Conservation (phyloP, 1,139 yeast genomes). For the Protomyces macrosporus region DNA sequence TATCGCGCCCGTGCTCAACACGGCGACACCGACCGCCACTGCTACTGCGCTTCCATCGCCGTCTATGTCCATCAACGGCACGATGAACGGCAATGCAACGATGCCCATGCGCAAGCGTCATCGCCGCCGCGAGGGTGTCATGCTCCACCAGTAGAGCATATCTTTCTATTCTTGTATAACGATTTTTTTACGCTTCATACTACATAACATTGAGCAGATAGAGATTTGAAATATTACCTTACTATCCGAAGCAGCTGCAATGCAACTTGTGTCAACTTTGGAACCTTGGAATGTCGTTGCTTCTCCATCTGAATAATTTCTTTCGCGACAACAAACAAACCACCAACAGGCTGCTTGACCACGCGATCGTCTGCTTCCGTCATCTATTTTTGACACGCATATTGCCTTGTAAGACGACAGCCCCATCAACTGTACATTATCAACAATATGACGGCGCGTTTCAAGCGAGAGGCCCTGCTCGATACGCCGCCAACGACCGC, state of each 20-base stretch:
- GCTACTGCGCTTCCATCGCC: neutral
- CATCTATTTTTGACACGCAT: too few relatives aligned
- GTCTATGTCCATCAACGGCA: neutral
- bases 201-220: neutral
- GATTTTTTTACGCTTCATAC: neutral
- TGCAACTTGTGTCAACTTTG: too few relatives aligned
- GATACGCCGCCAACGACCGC: neutral
- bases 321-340: too few relatives aligned
- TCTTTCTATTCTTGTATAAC: neutral
- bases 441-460: neutral
- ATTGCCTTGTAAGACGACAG: too few relatives aligned
- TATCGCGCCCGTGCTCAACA: neutral
- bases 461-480: neutral
- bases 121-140: neutral
- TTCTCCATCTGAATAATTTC: too few relatives aligned
- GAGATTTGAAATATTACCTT: neutral
- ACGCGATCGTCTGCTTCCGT: too few relatives aligned
- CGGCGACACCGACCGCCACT: neutral
- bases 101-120: neutral
- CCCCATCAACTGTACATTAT: too few relatives aligned
- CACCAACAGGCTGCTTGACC: too few relatives aligned
- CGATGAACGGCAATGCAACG: neutral
- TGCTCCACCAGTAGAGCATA: neutral
- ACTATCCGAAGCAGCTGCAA: too few relatives aligned
- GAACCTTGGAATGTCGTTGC: too few relatives aligned